phyloP scores from a whole-genome alignment of 495 filamentous ascomycete genomes.

The Cercophora scortea region DNA sequence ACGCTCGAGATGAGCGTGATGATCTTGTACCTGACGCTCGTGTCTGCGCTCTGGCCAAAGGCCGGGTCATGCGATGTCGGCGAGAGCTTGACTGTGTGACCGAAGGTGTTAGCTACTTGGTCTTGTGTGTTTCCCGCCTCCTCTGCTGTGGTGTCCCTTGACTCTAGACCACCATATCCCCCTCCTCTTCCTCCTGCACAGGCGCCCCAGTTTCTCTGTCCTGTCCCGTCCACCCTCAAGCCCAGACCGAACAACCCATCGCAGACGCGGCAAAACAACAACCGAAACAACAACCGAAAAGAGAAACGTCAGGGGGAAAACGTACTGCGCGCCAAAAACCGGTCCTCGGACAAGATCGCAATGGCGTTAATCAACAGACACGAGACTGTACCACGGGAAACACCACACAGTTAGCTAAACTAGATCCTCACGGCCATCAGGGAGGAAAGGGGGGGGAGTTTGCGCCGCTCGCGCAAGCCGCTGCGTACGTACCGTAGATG shows the following conservation, averaged over 20 bases:
- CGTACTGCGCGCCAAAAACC: slow-evolving; percentile 92
- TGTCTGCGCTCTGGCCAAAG: slow-evolving; percentile 64
- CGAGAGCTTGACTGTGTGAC: slow-evolving; percentile 76
- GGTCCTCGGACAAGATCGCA: slow-evolving; percentile 92
- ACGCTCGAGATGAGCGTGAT: slow-evolving; percentile 87
- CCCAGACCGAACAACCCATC: neutral
- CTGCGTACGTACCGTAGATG: slow-evolving; percentile 52
- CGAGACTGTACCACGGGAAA: slow-evolving; percentile 50
- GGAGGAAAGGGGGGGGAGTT: too few relatives aligned
- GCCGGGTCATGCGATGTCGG: slow-evolving; percentile 53
- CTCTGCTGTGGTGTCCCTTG: too few relatives aligned
- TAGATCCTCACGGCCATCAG: neutral
- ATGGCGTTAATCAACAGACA: slow-evolving; percentile 90
- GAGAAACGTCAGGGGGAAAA: slow-evolving; percentile 3
- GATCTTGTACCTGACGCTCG: slow-evolving; percentile 78
- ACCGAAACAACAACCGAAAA: neutral
- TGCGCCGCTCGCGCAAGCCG: too few relatives aligned
- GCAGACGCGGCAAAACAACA: neutral
- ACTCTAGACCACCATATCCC: neutral
- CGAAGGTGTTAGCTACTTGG: neutral
- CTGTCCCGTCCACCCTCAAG: neutral
- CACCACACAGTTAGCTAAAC: neutral
- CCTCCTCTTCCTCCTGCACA: neutral
- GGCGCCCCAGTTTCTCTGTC: neutral
- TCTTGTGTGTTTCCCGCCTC: neutral